Base-by-base conservation (phyloP, 192 early-diverging fungal genomes). In the Chytriomyces sp. region DNA sequence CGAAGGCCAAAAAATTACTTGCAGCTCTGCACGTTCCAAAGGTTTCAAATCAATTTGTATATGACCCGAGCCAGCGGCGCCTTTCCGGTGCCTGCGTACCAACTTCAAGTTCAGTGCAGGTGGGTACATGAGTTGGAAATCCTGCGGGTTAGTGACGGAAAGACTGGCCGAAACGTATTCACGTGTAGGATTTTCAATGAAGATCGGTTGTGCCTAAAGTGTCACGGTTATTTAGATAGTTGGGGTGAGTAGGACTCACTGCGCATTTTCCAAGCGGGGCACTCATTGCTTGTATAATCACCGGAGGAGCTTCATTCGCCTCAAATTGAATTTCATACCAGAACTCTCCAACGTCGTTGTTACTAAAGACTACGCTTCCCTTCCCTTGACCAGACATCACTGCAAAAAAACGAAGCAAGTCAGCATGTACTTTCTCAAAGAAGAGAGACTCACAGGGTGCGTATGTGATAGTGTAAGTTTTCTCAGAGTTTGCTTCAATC, bases 1-100 rank as follows among this genome's bases (percentile, higher is more conserved):
- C 22, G 70, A 78, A 4, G 85, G 85, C 85, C 85, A 86, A 64
- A 82, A 86, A 0, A 81, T 54, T 3, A 86, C 53, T 63, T 84
- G 80, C 37, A 82, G 53, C 56, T 80, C 63, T 22, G 69, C 41
- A 0, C 61, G 36, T 62, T 82, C 80, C 5, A 75, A 53, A 41
- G 84, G 59, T 14, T 62, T 58, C 49, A 83, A 33, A 14, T 54
- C 56, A 5, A 32, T 58, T 25, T 49, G 44, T 22, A 49, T 49
- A 2, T n/a, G 3, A n/a, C 44, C 44, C 44, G 17, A 49, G 26
- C 17, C 28, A 28, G 57, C 57, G 28, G 26, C 57, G 31, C 25
- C 37, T 52, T 22, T 1, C 17, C 67, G 34, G 14, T 59, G 34
- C 31, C 57, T 14, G 66, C 37, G 22, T 12, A 65, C 25, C 2